Conservation (phyloP, 2,329 filamentous ascomycete genomes). For the Fusarium sororula region DNA sequence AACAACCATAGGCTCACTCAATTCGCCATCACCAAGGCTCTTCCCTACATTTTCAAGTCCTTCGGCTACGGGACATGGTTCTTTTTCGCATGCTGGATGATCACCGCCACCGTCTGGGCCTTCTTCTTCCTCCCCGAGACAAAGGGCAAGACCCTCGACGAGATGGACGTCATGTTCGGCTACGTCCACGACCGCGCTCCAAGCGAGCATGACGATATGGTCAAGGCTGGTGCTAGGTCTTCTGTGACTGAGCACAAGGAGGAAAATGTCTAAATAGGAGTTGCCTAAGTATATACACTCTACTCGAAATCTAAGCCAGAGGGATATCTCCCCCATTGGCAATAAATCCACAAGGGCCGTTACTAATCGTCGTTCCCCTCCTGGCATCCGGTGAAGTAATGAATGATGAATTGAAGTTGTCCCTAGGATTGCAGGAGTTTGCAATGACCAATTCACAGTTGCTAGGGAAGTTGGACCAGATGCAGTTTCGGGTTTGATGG, state of each 20-base stretch:
- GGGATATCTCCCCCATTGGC: neutral
- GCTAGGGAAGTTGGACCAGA: neutral
- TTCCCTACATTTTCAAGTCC: conserved; percentile 56
- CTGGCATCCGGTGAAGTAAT: neutral
- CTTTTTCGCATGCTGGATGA: conserved; percentile 64
- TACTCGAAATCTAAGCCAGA: neutral
- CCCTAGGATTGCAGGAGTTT: neutral
- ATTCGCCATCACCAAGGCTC: conserved; percentile 54
- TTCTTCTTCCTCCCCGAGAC: conserved; percentile 65
- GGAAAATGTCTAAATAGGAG: conserved; percentile 18
- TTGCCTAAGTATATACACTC: neutral
- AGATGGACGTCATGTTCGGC: conserved; percentile 56
- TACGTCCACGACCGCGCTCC: conserved; percentile 35
- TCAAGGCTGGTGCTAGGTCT: conserved; percentile 20
- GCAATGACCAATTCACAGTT: neutral
- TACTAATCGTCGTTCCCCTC: neutral
- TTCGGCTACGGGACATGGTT: conserved; percentile 63
- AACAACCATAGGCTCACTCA: conserved; percentile 44
- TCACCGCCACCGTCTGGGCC: conserved; percentile 57
- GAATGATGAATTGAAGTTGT: neutral
- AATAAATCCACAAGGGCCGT: neutral
- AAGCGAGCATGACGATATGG: conserved; percentile 20
- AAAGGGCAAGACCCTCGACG: conserved; percentile 63
- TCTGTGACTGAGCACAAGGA: conserved; percentile 36
- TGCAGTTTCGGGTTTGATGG: neutral